phyloP scores from a whole-genome alignment of 2,329 filamentous ascomycete species.

The Akanthomyces uredinophilus region DNA sequence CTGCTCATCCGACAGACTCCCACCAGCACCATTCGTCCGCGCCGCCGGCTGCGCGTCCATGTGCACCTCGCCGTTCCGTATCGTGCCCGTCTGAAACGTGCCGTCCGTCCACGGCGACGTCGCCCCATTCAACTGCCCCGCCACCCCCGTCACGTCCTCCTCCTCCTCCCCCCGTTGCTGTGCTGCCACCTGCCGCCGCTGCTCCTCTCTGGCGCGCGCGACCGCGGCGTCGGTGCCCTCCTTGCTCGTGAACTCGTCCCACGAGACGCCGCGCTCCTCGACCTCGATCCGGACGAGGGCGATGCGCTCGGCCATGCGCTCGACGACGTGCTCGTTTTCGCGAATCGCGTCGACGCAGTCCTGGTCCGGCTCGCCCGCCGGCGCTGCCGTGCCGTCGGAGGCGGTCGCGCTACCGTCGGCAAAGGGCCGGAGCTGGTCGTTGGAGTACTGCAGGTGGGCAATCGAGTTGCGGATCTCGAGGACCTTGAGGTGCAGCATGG shows the following conservation, averaged over 20 bases:
- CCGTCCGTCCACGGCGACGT: constrained; percentile 55
- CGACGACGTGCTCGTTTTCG: constrained; percentile 67
- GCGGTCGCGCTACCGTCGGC: constrained; percentile 45
- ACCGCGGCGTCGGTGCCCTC: constrained; percentile 27
- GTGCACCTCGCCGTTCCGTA: constrained; percentile 46
- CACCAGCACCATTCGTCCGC: constrained; percentile 19
- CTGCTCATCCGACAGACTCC: constrained; percentile 54
- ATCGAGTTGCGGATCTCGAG: constrained; percentile 72
- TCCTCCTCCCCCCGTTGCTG: not conserved
- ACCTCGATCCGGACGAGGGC: constrained; percentile 60
- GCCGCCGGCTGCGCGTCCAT: constrained; percentile 31
- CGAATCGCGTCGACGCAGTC: constrained; percentile 70
- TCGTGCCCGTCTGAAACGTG: constrained; percentile 56
- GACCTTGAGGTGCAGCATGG: constrained; percentile 66
- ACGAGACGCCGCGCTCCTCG: constrained; percentile 49
- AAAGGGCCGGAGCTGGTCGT: constrained; percentile 66
- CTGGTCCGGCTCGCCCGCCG: constrained; percentile 44
- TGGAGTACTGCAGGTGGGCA: constrained; percentile 67
- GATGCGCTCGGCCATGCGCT: constrained; percentile 62
- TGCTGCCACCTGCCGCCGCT: not conserved
- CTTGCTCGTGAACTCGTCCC: constrained; percentile 50
- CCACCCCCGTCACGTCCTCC: not conserved
- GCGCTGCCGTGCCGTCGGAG: constrained; percentile 19
- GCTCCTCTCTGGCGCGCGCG: constrained; percentile 9
- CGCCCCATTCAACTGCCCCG: constrained; percentile 7